Evolutionary conservation across 257 asterid species (phyloP), one percentile per base, ranked within the genome.

Genomic region (Nicotiana sylvestris): DNA sequence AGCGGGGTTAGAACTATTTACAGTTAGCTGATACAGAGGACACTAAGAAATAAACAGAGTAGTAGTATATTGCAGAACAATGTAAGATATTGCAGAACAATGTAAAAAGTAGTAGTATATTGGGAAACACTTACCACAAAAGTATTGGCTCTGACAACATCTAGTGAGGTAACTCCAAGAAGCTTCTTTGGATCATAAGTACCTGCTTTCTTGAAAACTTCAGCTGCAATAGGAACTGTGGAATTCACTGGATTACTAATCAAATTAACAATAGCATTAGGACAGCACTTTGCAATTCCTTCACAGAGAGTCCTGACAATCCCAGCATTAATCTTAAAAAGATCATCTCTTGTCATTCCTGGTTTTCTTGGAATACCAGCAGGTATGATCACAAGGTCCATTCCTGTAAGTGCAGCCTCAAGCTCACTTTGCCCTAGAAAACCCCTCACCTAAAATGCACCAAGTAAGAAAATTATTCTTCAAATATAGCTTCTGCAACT

Each of bases 311-410:
- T 93, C 88, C 88, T 94, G 35, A 96, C 99, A 37, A 96, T 96
- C 81, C 99, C 98, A 4, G 97, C 99, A 86, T 96, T 96, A 87
- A 96, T 93, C 86, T 93, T 93, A 86, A 96, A 96, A 85, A 96
- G 97, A 87, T 94, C 99, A 80, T 96, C 98, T 86, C 99, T 93
- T 12, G 99, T 91, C 99, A 94, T 96, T 87, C 98, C 99, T 61
- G 98, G 99, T 90, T 96, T 96, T 88, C 99, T 86, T 33, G 98
- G 98, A 88, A 94, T 97, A 77, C 99, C 98, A 66, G 99, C 99
- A 77, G 99, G 98, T 80, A 96, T 90, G 37, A 96, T 87, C 60
- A 96, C 97, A 35, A 96, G 97, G 88, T 96, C 99, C 98, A 96
- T 96, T 86, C 99, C 99, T 6, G 90, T 93, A 46, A 96, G 97